phyloP scores from a whole-genome alignment of 1,139 yeast genomes.

The Scheffersomyces titani region DNA sequence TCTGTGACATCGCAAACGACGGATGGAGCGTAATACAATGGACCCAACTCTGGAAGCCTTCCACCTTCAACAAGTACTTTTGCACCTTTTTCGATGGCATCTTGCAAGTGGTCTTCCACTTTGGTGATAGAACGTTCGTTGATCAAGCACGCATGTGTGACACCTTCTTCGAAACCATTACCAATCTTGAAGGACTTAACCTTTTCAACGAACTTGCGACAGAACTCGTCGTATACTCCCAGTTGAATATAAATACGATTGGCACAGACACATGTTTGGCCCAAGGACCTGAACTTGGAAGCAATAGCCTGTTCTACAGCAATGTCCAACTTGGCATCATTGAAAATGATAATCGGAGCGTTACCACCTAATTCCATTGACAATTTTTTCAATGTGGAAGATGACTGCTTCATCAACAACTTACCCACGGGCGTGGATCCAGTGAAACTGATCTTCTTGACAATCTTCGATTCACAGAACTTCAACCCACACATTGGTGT shows the following conservation, averaged over 20 bases:
- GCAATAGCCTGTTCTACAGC: slow-evolving; percentile 66
- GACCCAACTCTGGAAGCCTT: slow-evolving; percentile 64
- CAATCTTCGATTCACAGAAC: slow-evolving; percentile 65
- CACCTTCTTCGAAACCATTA: slow-evolving; percentile 63
- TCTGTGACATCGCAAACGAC: slow-evolving; percentile 65
- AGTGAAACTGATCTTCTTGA: slow-evolving; percentile 83
- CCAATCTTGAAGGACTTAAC: slow-evolving; percentile 66
- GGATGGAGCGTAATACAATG: slow-evolving; percentile 75
- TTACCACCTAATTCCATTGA: slow-evolving; percentile 93
- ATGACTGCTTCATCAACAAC: slow-evolving; percentile 72
- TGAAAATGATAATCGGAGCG: slow-evolving; percentile 88
- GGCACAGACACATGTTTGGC: slow-evolving; percentile 85
- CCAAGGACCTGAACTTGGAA: slow-evolving; percentile 71
- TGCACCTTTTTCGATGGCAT: slow-evolving; percentile 77
- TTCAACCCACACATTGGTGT: slow-evolving; percentile 28
- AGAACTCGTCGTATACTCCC: slow-evolving; percentile 60
- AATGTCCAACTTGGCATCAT: slow-evolving; percentile 74
- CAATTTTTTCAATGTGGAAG: slow-evolving; percentile 77
- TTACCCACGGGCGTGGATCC: slow-evolving; percentile 89
- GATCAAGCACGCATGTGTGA: slow-evolving; percentile 84
- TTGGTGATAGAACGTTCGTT: slow-evolving; percentile 65
- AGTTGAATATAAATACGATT: slow-evolving; percentile 72
- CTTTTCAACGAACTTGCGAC: slow-evolving; percentile 48
- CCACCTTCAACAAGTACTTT: slow-evolving; percentile 66
- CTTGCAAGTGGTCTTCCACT: slow-evolving; percentile 70